Evolutionary conservation across 306 rosid species (phyloP).

Genomic region (Vicia villosa): DNA sequence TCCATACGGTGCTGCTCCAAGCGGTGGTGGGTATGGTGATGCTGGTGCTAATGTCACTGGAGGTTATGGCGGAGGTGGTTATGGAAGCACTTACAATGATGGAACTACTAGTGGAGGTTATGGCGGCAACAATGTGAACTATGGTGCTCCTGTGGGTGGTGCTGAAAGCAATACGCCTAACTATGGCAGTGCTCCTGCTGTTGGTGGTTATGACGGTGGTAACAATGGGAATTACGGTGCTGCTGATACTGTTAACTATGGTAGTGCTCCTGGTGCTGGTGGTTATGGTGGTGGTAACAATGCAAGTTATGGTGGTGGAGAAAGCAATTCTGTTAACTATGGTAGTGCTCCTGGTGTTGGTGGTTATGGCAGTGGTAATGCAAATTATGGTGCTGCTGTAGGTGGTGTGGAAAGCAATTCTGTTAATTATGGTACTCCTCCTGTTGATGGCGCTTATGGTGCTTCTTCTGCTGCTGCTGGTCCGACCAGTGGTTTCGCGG

Average conservation of each 20-base stretch:
- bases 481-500: background rate
- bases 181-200: background rate
- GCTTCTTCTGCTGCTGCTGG: constrained; percentile 17
- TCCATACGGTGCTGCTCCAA: constrained; percentile 15
- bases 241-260: background rate
- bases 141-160: background rate
- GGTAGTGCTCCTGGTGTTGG: background rate
- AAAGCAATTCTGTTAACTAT: background rate
- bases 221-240: background rate
- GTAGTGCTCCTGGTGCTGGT: background rate
- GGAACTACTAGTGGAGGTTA: constrained; percentile 37
- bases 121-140: constrained; percentile 11
- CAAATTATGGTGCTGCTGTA: constrained; percentile 23
- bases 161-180: background rate
- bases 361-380: background rate
- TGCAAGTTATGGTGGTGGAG: constrained; percentile 14
- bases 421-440: constrained; percentile 6
- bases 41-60: constrained; percentile 18
- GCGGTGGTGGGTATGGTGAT: constrained; percentile 21
- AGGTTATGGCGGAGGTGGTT: no score
- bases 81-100: constrained; percentile 15
- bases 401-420: constrained; percentile 16
- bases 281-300: background rate
- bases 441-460: constrained; percentile 7
- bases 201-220: constrained; percentile 4